Conservation (phyloP, 73 alveolate species). For the Paramecium octaurelia region DNA sequence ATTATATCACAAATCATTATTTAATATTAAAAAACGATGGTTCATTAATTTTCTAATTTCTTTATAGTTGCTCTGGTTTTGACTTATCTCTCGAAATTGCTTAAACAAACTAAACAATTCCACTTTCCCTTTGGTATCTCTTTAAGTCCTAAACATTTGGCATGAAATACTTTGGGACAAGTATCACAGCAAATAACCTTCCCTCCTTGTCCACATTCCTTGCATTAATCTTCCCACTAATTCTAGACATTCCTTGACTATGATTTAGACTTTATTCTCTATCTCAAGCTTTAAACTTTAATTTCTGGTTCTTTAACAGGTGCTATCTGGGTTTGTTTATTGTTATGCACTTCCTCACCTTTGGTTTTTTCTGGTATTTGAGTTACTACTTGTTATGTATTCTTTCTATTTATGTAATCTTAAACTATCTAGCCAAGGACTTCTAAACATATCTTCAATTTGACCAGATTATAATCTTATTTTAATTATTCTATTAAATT, state of each 20-base stretch:
- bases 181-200: slow-evolving; percentile 58
- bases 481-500: background rate
- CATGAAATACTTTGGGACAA: slow-evolving; percentile 54
- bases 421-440: background rate
- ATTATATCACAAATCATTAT: background rate
- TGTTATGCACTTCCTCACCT: background rate
- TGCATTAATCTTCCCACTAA: slow-evolving; percentile 53
- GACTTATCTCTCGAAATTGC: background rate
- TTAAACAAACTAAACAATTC: slow-evolving; percentile 23
- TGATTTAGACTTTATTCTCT: background rate
- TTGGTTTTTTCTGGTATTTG: background rate
- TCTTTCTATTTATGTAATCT: slow-evolving; percentile 5
- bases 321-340: background rate
- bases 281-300: background rate
- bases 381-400: background rate
- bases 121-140: slow-evolving; percentile 40
- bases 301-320: background rate
- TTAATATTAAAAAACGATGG: background rate
- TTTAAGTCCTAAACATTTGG: slow-evolving; percentile 39
- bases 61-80: slow-evolving; percentile 23
- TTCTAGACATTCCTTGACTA: background rate
- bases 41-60: slow-evolving; percentile 27
- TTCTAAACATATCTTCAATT: background rate
- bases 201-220: slow-evolving; percentile 45
- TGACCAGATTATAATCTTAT: background rate